Percentiles rank a stretch among this genome's conserved stretches.
Evolutionary conservation across 129 eudicot genomes (phyloP).

Genomic region (Gnaphalium uliginosum): DNA sequence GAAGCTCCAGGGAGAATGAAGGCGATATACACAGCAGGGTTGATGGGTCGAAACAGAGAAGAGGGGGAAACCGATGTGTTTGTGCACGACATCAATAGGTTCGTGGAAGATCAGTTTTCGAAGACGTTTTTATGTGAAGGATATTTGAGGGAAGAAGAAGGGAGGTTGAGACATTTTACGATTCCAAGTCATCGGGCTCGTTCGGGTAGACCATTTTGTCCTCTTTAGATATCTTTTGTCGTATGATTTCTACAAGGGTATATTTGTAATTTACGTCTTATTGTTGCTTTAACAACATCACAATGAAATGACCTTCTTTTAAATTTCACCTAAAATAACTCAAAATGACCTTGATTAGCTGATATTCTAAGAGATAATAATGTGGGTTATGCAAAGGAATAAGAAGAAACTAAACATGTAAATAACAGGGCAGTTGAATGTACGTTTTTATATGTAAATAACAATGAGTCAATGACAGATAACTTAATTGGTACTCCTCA

Average conservation of each 20-base stretch:
- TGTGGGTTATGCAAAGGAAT: not conserved
- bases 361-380: no score
- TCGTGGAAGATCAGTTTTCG: constrained; percentile 62
- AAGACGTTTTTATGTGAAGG: constrained; percentile 69
- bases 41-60: constrained; percentile 64
- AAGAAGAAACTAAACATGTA: not conserved
- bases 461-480: no score
- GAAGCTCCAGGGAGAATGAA: constrained; percentile 84
- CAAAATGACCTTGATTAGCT: no score
- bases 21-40: constrained; percentile 78
- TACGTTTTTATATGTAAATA: not conserved
- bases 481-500: no score
- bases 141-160: constrained; percentile 65
- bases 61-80: constrained; percentile 76
- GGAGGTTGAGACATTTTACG: constrained; percentile 69
- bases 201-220: constrained; percentile 69
- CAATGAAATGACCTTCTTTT: not conserved
- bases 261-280: constrained; percentile 16
- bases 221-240: constrained; percentile 28
- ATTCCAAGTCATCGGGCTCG: constrained; percentile 79
- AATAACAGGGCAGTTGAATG: not conserved
- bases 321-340: no score
- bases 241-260: constrained; percentile 1
- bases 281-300: not conserved
- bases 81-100: constrained; percentile 81